A percentile compares a stretch with the other conserved stretches of the same genome.
Conservation (phyloP, 108 stramenopile genomes). For the Skeletonema marinoi region DNA sequence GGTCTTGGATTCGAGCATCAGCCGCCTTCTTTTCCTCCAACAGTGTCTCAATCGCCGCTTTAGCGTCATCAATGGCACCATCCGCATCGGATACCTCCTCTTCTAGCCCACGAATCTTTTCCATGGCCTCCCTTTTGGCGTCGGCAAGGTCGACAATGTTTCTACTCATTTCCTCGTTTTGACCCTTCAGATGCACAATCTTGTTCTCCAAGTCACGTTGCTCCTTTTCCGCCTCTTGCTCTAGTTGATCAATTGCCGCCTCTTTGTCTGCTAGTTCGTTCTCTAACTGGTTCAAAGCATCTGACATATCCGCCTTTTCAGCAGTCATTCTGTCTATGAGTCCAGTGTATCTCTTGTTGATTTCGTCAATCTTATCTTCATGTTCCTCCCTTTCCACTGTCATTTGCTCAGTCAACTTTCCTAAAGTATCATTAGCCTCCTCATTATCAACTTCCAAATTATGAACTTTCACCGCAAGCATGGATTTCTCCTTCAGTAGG, state of each 20-base stretch:
- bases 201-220: constrained; percentile 29
- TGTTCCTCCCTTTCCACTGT: constrained; percentile 38
- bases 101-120: constrained; percentile 53
- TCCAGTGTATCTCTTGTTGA: constrained; percentile 33
- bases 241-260: constrained; percentile 16
- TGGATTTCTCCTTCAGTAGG: constrained; percentile 34
- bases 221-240: constrained; percentile 16
- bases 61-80: constrained; percentile 49
- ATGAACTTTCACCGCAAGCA: constrained; percentile 22
- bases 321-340: constrained; percentile 40
- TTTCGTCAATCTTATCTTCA: constrained; percentile 47
- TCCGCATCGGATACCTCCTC: constrained; percentile 52
- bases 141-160: constrained; percentile 28
- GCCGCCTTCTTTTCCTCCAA: constrained; percentile 43
- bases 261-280: constrained; percentile 32
- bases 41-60: constrained; percentile 46
- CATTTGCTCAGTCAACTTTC: constrained; percentile 42
- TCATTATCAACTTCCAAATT: constrained; percentile 43
- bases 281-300: constrained; percentile 28
- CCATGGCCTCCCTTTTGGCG: constrained; percentile 42
- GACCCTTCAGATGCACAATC: constrained; percentile 21
- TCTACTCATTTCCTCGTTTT: constrained; percentile 38
- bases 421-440: constrained; percentile 41
- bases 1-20: constrained; percentile 31
- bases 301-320: constrained; percentile 42